Evolutionary conservation across 2,329 filamentous ascomycete genomes (phyloP), one percentile per base, ranked within the genome.

Genomic region (Zymoseptoria pseudotritici): DNA sequence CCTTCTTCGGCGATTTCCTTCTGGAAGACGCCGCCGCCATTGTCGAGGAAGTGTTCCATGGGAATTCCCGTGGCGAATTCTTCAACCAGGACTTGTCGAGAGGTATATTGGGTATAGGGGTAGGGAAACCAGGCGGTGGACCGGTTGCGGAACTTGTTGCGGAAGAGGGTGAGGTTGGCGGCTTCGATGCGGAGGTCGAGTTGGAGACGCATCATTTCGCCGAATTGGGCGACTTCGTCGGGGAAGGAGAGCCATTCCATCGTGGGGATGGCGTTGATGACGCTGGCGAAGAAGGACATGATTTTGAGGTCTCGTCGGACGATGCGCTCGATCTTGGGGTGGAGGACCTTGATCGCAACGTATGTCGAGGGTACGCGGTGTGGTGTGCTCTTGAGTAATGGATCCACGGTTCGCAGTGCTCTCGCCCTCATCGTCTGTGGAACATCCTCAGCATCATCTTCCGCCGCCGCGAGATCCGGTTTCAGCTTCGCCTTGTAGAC

Each of bases 181-280:
- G 91, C 88, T 74, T 99, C 94, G 62, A 97, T 97, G 56, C 94
- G 88, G 42, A 99, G 81, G 74, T 99, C 94, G 2, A 99, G 81
- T 73, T 99, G 94, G n/a, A 97, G 79, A 69, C 88, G 88, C 94
- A 99, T 99, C 94, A 99, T 99, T 72, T 95, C 89, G 22, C 92
- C 93, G 71, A 99, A 99, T 70, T 97, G 91, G 13, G 82, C 77
- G 2, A 97, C 94, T 73, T 99, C 94, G 67, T 97, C 93, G 0
- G 94, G 94, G 8, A 99, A 84, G 0, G 93, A 97, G 5, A 99
- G 81, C 94, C 94, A 99, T 75, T 97, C 91, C 71, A 99, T 94
- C 0, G 92, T 96, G 0, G 94, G 94, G 31, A 99, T 88, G 1
- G 83, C 78, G 74, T 97, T 96, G 66, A 99, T 86, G 5, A 89